Conservation (phyloP, 2,329 filamentous ascomycete species). For the Fusarium sp. region DNA sequence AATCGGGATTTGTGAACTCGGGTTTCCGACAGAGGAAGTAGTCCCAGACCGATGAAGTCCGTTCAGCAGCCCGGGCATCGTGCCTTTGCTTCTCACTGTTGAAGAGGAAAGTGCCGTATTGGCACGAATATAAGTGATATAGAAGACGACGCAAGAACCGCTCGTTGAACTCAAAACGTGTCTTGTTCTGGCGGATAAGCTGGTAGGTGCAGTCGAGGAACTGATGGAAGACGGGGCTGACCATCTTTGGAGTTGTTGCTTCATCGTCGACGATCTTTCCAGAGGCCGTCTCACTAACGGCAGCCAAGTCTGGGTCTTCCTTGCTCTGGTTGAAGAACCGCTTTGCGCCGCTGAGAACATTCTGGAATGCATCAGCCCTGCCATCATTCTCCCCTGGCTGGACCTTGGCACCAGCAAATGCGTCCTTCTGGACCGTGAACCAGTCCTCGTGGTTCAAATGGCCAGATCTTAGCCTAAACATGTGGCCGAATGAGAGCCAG, state of each 20-base stretch:
- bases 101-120: constrained; percentile 96
- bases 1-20: constrained; percentile 86
- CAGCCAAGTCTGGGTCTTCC: constrained; percentile 72
- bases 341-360: constrained; percentile 85
- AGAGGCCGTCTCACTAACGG: constrained; percentile 52
- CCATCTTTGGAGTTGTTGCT: constrained; percentile 85
- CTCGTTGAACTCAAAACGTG: constrained; percentile 95
- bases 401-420: constrained; percentile 71
- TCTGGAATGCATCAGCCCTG: constrained; percentile 81
- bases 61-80: constrained; percentile 74
- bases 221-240: constrained; percentile 96
- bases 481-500: constrained; percentile 97
- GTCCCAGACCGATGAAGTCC: constrained; percentile 91
- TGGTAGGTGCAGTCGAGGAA: constrained; percentile 97
- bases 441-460: constrained; percentile 91
- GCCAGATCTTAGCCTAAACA: constrained; percentile 94
- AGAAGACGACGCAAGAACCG: constrained; percentile 88
- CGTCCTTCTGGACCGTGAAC: constrained; percentile 89
- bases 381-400: constrained; percentile 71
- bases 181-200: constrained; percentile 84
- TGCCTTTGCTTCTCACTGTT: constrained; percentile 92
- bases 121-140: constrained; percentile 94
- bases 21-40: constrained; percentile 86
- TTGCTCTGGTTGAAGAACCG: constrained; percentile 85
- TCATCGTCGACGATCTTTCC: constrained; percentile 63